phyloP scores from a whole-genome alignment of 2,329 filamentous ascomycete genomes.

The Paecilomyces sp. region DNA sequence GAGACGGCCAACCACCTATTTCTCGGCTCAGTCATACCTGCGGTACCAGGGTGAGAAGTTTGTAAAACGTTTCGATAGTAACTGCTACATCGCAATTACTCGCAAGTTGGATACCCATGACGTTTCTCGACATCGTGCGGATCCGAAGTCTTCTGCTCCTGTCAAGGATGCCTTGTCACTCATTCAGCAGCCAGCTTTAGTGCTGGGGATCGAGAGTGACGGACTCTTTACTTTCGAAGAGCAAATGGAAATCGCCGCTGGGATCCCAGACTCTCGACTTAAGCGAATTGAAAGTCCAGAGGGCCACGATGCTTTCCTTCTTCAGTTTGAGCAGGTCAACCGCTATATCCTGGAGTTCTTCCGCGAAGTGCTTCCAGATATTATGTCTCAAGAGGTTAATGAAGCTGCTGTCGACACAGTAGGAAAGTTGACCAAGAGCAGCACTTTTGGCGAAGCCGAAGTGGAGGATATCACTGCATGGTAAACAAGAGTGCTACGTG shows the following conservation, averaged over 20 bases:
- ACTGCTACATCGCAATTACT: constrained; percentile 98
- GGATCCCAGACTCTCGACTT: constrained; percentile 69
- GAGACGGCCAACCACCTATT: constrained; percentile 67
- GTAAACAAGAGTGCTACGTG: constrained; percentile 48
- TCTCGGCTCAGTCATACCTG: constrained; percentile 95
- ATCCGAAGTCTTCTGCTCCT: constrained; percentile 31
- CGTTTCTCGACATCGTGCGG: constrained; percentile 66
- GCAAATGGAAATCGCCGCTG: constrained; percentile 81
- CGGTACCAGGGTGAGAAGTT: constrained; percentile 96
- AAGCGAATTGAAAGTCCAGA: constrained; percentile 89
- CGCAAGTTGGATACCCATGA: constrained; percentile 97
- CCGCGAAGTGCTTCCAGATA: constrained; percentile 73
- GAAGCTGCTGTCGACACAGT: constrained; percentile 45
- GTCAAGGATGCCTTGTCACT: constrained; percentile 69
- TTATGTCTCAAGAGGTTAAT: constrained; percentile 60
- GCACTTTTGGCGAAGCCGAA: constrained; percentile 91
- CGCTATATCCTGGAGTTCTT: constrained; percentile 77
- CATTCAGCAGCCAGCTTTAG: constrained; percentile 82
- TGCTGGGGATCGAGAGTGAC: constrained; percentile 91
- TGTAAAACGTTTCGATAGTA: constrained; percentile 92
- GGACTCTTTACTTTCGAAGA: constrained; percentile 96
- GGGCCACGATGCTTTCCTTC: constrained; percentile 89
- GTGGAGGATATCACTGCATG: constrained; percentile 94
- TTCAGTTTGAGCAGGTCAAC: constrained; percentile 98
- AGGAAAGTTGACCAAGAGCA: constrained; percentile 69